These are phyloP conservation scores for Flaveria brownii DNA, from an alignment of 129 eudicot genomes.

Conservation along the genomic window DNA sequence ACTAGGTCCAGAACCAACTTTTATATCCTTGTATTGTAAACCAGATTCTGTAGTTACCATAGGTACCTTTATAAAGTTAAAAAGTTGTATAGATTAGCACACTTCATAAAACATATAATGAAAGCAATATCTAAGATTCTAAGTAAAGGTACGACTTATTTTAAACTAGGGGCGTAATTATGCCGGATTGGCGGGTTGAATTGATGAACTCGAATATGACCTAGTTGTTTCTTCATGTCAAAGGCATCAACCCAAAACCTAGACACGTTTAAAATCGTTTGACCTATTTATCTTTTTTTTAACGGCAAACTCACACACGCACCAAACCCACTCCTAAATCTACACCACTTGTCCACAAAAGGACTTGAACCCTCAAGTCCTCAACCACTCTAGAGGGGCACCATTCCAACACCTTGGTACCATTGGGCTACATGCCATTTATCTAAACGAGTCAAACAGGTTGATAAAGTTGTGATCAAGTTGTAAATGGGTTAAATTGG, in stretches of 20 bases:
- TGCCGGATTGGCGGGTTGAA: not conserved
- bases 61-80: constrained; percentile 62
- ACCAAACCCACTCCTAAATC: no score
- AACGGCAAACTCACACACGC: no score
- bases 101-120: constrained; percentile 1
- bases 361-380: no score
- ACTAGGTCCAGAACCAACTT: constrained; percentile 83
- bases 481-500: no score
- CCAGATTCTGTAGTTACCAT: constrained; percentile 98
- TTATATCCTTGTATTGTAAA: constrained; percentile 93
- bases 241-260: not conserved
- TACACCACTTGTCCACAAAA: no score
- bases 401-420: no score
- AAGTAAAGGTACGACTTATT: constrained; percentile 1
- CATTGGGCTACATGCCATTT: not conserved
- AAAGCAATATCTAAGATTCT: not conserved
- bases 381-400: no score
- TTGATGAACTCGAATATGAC: not conserved
- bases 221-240: not conserved
- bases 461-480: no score
- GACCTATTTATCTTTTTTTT: no score
- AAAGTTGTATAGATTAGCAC: constrained; percentile 1
- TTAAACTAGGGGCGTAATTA: not conserved
- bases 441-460: not conserved
- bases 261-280: not conserved